Evolutionary conservation across 139 green algal species (phyloP).

Genomic region (Volvox africanus): DNA sequence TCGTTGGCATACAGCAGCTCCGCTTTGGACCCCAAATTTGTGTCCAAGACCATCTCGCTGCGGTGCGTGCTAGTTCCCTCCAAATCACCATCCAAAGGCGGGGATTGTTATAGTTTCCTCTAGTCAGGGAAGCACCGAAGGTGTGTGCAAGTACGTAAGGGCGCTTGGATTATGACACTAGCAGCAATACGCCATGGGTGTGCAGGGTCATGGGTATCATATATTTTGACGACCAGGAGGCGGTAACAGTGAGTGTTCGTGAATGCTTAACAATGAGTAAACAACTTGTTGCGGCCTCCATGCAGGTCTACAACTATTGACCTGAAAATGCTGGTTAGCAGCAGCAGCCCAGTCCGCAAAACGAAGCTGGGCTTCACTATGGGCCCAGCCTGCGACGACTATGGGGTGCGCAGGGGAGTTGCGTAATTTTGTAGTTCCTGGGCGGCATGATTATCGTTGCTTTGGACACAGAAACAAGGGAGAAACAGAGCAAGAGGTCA

Average conservation of each 20-base stretch:
- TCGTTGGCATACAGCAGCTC: slow-evolving; percentile 49
- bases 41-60: slow-evolving; percentile 67
- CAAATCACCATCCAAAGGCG: too few relatives aligned
- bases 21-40: slow-evolving; percentile 49
- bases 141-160: too few relatives aligned
- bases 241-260: too few relatives aligned
- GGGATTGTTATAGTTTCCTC: too few relatives aligned
- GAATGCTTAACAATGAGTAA: background rate
- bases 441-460: background rate
- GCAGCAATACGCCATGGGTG: too few relatives aligned
- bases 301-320: slow-evolving; percentile 65
- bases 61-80: slow-evolving; percentile 6
- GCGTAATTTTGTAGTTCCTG: background rate
- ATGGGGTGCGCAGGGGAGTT: slow-evolving; percentile 24
- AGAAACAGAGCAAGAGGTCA: background rate
- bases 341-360: slow-evolving; percentile 53
- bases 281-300: background rate
- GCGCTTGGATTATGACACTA: too few relatives aligned
- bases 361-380: slow-evolving; percentile 81
- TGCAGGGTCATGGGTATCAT: too few relatives aligned
- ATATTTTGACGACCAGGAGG: too few relatives aligned
- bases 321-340: slow-evolving; percentile 62
- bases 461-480: too few relatives aligned
- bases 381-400: slow-evolving; percentile 58
- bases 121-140: too few relatives aligned